A percentile compares a stretch with the other conserved stretches of the same genome.
Evolutionary conservation across 1,284 basidiomycete species (phyloP).

Genomic region (Golubevia sp.): DNA sequence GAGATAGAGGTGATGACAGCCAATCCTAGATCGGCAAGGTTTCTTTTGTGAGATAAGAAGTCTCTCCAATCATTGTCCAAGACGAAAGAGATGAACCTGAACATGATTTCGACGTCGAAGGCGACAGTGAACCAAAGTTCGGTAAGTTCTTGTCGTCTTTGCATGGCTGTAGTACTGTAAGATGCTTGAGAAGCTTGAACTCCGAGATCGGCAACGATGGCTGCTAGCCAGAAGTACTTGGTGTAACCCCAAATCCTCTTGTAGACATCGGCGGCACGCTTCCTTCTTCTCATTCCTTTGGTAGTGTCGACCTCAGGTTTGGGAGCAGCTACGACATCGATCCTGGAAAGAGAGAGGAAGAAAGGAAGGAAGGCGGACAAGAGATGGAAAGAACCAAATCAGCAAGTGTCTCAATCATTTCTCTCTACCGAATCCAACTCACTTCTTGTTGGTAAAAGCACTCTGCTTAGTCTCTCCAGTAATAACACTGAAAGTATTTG

Average conservation of each 20-base stretch:
- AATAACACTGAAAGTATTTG: conserved; percentile 90
- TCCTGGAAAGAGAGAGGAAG: neutral
- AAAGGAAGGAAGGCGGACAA: conserved; percentile 1
- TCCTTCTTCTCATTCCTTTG: conserved; percentile 12
- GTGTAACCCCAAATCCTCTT: conserved; percentile 49
- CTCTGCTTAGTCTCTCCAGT: conserved; percentile 85
- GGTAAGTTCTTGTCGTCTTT: conserved; percentile 53
- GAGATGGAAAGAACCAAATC: neutral
- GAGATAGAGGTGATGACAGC: conserved; percentile 79
- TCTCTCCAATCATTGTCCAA: conserved; percentile 80
- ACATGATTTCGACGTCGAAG: conserved; percentile 85
- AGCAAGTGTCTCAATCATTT: neutral
- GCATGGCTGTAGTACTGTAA: conserved; percentile 18
- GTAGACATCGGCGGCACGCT: conserved; percentile 40
- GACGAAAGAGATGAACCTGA: conserved; percentile 70
- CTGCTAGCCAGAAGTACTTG: conserved; percentile 66
- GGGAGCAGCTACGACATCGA: neutral
- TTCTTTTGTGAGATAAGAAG: conserved; percentile 73
- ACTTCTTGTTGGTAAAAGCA: conserved; percentile 69
- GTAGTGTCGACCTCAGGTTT: conserved; percentile 8
- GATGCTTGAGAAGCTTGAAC: conserved; percentile 78
- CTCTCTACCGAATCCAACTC: conserved; percentile 1
- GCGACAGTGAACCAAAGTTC: conserved; percentile 81
- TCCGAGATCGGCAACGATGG: conserved; percentile 68
- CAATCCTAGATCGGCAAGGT: conserved; percentile 81